Base-by-base conservation (phyloP, 208 protist genomes). In the Trypanosoma melophagium region DNA sequence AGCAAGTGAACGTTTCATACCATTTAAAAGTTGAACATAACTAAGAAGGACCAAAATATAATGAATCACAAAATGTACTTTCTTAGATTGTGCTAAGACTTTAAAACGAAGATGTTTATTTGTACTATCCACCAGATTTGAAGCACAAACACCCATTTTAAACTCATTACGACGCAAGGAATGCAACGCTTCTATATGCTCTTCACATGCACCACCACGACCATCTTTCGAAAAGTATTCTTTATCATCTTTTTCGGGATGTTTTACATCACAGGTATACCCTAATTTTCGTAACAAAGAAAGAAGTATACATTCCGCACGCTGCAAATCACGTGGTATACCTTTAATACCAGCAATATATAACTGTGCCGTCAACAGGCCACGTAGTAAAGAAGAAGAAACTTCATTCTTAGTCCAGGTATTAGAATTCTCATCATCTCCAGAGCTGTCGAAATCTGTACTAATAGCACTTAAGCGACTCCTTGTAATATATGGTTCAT, bases 221-320 rank as follows among this genome's bases (percentile, higher is more conserved):
- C 63, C 71, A 44, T 53, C 41, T 31, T 50, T 16, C 1, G 47
- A 56, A 45, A 76, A 76, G 22, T 68, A 21, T 17, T 2, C 7
- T 16, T 31, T 22, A 66, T 76, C 63, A 25, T 61, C 19, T 40
- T 60, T 31, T 28, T 57, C 52, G 19, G 62, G 14, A 3, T 87
- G 55, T 21, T 65, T 22, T 12, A 91, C 60, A 62, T 95, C 89
- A 65, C 89, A 95, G 21, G 81, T 63, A 69, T 89, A 95, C n/a
- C 79, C 71, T 13, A 93, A 60, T 22, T 77, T 60, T 9, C 89
- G 89, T 7, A 95, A 79, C 14, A 88, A 58, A 31, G 73, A 55
- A 19, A 93, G 80, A 22, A 89, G 67, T 66, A 79, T 72, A 66
- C 89, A 95, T 72, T 91, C 75, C 10, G 86, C 84, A 40, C 74